Evolutionary conservation across 768 basidiomycete species (phyloP).

Genomic region (Tulasnella sp.): DNA sequence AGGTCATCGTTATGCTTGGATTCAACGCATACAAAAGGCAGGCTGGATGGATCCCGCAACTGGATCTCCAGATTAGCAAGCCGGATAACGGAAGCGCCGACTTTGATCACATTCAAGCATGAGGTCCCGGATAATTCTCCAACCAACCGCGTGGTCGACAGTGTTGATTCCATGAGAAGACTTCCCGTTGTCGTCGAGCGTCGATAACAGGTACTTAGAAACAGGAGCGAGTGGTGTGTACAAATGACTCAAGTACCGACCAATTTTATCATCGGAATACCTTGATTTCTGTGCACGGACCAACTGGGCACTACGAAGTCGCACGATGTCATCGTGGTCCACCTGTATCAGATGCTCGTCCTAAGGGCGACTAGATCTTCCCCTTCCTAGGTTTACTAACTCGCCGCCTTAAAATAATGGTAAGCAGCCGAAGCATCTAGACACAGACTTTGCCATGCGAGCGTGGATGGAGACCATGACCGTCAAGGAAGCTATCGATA

Average conservation of each 20-base stretch:
- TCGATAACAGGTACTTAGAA: constrained; percentile 1
- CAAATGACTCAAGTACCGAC: too few species aligned
- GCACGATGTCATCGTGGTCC: neutral
- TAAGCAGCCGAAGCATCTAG: neutral
- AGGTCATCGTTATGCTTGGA: constrained; percentile 9
- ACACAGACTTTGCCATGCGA: constrained; percentile 4
- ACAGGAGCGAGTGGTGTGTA: constrained; percentile 2
- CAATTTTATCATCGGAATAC: too few species aligned
- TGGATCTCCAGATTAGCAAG: constrained; percentile 11
- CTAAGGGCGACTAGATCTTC: too few species aligned
- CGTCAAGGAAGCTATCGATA: constrained; percentile 2
- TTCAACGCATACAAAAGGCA: constrained; percentile 1
- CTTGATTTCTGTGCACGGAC: neutral
- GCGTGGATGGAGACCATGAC: constrained; percentile 11
- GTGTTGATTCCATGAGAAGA: constrained; percentile 14
- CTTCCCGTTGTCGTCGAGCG: neutral
- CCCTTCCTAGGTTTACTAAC: too few species aligned
- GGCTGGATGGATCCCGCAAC: constrained; percentile 5
- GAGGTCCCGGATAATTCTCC: neutral
- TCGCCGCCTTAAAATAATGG: neutral
- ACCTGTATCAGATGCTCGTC: neutral
- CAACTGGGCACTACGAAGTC: neutral
- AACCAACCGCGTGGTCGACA: too few species aligned
- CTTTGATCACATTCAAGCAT: neutral
- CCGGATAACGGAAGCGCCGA: constrained; percentile 12